Percentiles rank a stretch among this genome's conserved stretches.
phyloP scores from a whole-genome alignment of 176 grass and related monocot genomes.

The Echinochloa phyllopogon region DNA sequence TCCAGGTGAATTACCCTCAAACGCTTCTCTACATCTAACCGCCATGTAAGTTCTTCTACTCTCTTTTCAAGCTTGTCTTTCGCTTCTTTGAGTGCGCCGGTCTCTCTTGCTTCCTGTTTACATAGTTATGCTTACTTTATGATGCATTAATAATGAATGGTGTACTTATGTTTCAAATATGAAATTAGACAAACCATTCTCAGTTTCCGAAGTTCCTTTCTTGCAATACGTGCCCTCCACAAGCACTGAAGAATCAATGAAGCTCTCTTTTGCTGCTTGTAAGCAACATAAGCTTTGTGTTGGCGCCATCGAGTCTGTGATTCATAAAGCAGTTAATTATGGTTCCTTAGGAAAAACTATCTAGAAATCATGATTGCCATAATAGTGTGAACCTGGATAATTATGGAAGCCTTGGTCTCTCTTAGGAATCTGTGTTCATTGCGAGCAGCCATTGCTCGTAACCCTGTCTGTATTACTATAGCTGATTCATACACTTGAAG shows the following conservation, averaged over 20 bases:
- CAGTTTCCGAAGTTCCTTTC: slow-evolving; percentile 86
- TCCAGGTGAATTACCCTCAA: slow-evolving; percentile 70
- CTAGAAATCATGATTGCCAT: neutral
- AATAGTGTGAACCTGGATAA: slow-evolving; percentile 64
- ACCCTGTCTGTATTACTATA: slow-evolving; percentile 73
- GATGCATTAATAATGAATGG: slow-evolving; percentile 25
- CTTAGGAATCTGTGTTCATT: slow-evolving; percentile 75
- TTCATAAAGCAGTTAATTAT: slow-evolving; percentile 27
- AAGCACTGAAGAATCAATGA: slow-evolving; percentile 78
- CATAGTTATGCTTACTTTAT: slow-evolving; percentile 38
- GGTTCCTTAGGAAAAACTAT: slow-evolving; percentile 21
- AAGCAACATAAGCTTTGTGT: slow-evolving; percentile 69
- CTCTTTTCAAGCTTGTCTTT: slow-evolving; percentile 97
- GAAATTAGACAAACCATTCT: slow-evolving; percentile 65
- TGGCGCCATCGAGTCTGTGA: slow-evolving; percentile 87
- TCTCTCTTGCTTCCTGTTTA: slow-evolving; percentile 91
- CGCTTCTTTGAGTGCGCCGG: slow-evolving; percentile 87
- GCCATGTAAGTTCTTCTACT: slow-evolving; percentile 92
- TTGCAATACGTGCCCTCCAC: slow-evolving; percentile 90
- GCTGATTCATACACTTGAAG: slow-evolving; percentile 56
- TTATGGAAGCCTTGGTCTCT: slow-evolving; percentile 72
- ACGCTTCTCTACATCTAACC: slow-evolving; percentile 85
- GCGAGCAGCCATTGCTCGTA: slow-evolving; percentile 75
- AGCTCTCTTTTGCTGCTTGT: slow-evolving; percentile 76
- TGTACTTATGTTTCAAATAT: slow-evolving; percentile 23